phyloP scores from a whole-genome alignment of 2,329 filamentous ascomycete genomes.

The Triangularia setosa region DNA sequence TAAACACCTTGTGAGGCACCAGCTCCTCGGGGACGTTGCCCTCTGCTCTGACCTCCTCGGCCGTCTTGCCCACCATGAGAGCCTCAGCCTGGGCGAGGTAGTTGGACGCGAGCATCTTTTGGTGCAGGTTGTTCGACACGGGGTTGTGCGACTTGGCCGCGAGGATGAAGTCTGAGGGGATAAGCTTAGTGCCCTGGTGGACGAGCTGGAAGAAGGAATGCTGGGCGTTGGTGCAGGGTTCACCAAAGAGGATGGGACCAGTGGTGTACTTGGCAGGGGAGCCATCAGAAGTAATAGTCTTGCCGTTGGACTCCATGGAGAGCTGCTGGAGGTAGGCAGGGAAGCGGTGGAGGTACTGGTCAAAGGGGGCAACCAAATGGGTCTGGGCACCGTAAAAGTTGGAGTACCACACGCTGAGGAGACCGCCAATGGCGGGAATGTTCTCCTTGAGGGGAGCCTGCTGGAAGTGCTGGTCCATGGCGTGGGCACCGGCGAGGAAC shows the following conservation, averaged over 20 bases:
- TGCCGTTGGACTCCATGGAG: conserved; percentile 99
- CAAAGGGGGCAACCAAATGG: conserved; percentile 94
- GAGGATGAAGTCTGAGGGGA: conserved; percentile 96
- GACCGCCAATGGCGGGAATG: conserved; percentile 86
- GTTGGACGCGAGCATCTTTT: conserved; percentile 92
- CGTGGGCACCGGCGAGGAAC: conserved; percentile 90
- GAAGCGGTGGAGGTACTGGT: conserved; percentile 99
- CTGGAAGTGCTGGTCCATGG: conserved; percentile 98
- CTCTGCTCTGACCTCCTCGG: conserved; percentile 74
- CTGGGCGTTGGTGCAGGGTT: conserved; percentile 98
- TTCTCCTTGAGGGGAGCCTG: conserved; percentile 88
- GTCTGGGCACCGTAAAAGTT: conserved; percentile 99
- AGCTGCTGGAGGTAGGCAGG: conserved; percentile 98
- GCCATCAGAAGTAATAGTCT: conserved; percentile 86
- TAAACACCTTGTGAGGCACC: conserved; percentile 98
- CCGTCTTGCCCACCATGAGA: conserved; percentile 85
- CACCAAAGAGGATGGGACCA: conserved; percentile 91
- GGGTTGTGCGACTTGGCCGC: conserved; percentile 97
- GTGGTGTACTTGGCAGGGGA: conserved; percentile 96
- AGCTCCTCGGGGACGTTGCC: conserved; percentile 64
- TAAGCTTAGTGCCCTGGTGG: conserved; percentile 98
- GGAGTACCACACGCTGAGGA: conserved; percentile 97
- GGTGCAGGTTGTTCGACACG: conserved; percentile 85
- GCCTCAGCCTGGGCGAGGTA: conserved; percentile 87
- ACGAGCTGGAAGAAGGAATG: conserved; percentile 99